Conservation (phyloP, 1,284 basidiomycete genomes). For the Marasmius oreades region DNA sequence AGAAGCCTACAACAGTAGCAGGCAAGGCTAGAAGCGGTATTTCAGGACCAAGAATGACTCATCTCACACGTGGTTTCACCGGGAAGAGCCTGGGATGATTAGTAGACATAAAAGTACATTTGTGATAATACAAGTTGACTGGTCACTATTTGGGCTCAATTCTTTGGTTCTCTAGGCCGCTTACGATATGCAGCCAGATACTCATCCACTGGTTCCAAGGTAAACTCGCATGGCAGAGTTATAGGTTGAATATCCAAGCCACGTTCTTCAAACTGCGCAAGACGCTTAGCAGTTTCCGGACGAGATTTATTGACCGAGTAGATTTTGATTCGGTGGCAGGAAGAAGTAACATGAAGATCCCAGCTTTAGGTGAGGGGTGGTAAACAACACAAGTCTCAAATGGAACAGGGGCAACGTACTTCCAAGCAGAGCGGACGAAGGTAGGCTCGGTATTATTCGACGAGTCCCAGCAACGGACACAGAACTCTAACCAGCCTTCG, state of each 20-base stretch:
- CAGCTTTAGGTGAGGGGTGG: conserved; percentile 34
- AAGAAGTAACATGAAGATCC: conserved; percentile 56
- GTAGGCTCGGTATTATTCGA: conserved; percentile 58
- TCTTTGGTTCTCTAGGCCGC: conserved; percentile 26
- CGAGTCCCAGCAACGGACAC: conserved; percentile 57
- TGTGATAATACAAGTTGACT: too few species aligned
- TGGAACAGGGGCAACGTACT: conserved; percentile 32
- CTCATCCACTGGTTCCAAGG: conserved; percentile 35
- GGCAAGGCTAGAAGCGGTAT: too few species aligned
- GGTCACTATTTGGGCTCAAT: too few species aligned
- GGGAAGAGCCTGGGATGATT: too few species aligned
- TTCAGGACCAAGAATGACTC: too few species aligned
- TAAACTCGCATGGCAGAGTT: conserved; percentile 36
- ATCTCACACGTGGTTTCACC: too few species aligned
- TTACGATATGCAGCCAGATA: conserved; percentile 32
- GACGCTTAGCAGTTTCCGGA: conserved; percentile 38
- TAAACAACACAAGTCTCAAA: background rate
- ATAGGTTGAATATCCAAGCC: conserved; percentile 40
- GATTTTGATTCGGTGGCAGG: conserved; percentile 47
- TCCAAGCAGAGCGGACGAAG: conserved; percentile 52
- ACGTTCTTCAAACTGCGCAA: conserved; percentile 36
- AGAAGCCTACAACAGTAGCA: too few species aligned
- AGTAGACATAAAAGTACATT: too few species aligned
- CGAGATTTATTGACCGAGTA: conserved; percentile 48
- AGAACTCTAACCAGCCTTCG: conserved; percentile 57